phyloP scores from a whole-genome alignment of 2,329 filamentous ascomycete species.

The Microcyclosporella mali region DNA sequence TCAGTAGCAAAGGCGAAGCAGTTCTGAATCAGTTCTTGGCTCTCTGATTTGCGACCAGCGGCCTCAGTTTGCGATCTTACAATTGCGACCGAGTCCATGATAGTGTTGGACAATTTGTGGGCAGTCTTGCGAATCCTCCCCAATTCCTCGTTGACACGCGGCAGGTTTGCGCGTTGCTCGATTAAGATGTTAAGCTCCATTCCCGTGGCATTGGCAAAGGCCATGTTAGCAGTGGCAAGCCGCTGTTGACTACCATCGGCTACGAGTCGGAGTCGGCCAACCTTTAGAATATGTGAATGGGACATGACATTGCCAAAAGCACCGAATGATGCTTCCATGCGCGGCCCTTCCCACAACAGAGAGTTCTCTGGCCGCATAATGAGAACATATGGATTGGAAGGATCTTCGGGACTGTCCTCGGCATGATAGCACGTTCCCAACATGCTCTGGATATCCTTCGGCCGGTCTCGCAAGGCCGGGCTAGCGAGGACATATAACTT shows the following conservation, averaged over 20 bases:
- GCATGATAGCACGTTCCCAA: slow-evolving; percentile 72
- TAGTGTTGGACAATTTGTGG: slow-evolving; percentile 93
- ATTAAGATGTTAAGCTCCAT: slow-evolving; percentile 83
- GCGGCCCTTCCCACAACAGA: slow-evolving; percentile 72
- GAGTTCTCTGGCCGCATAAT: slow-evolving; percentile 75
- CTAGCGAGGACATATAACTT: slow-evolving; percentile 70
- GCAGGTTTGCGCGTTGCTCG: slow-evolving; percentile 87
- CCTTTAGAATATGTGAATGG: slow-evolving; percentile 65
- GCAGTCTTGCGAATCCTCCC: slow-evolving; percentile 93
- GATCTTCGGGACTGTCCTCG: slow-evolving; percentile 63
- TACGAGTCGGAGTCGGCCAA: slow-evolving; percentile 79
- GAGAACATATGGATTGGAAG: slow-evolving; percentile 74
- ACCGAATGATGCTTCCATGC: slow-evolving; percentile 44
- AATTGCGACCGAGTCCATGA: slow-evolving; percentile 96
- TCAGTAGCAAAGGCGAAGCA: slow-evolving; percentile 99
- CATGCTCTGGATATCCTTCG: slow-evolving; percentile 77
- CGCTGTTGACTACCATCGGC: slow-evolving; percentile 78
- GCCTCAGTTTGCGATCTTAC: slow-evolving; percentile 73
- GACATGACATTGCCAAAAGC: slow-evolving; percentile 54
- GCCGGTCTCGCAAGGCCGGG: slow-evolving; percentile 65
- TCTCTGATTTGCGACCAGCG: slow-evolving; percentile 58
- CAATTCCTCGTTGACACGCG: slow-evolving; percentile 82
- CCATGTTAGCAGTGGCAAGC: slow-evolving; percentile 68
- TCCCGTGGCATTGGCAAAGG: slow-evolving; percentile 74
- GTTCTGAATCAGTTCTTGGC: slow-evolving; percentile 92